These are phyloP conservation scores for Mycena floridula DNA, from an alignment of 768 basidiomycete species.

Conservation along the genomic window DNA sequence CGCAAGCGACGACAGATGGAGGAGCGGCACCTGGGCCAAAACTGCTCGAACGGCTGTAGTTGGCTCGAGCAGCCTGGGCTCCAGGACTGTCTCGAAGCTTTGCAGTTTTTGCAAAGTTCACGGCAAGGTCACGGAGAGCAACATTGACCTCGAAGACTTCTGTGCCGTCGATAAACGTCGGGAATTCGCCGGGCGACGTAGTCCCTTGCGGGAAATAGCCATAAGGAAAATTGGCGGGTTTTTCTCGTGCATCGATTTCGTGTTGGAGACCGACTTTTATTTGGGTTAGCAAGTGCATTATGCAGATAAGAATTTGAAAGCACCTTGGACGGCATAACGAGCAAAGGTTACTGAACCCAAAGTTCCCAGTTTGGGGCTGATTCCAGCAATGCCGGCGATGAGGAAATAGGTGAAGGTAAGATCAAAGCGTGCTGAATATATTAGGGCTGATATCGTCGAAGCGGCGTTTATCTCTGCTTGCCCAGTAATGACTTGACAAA, in stretches of 20 bases:
- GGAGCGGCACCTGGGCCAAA: constrained; percentile 18
- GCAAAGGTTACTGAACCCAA: no score
- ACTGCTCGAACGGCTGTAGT: constrained; percentile 11
- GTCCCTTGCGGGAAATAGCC: background rate
- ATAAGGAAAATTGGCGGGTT: constrained; percentile 23
- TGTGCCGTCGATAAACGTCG: background rate
- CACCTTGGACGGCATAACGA: constrained; percentile 25
- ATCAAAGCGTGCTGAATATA: constrained; percentile 23
- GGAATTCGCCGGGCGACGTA: background rate
- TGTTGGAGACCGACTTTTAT: constrained; percentile 26
- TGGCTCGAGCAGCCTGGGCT: constrained; percentile 12
- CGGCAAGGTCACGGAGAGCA: constrained; percentile 15
- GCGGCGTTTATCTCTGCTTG: constrained; percentile 34
- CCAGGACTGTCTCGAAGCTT: constrained; percentile 11
- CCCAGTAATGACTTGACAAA: constrained; percentile 27
- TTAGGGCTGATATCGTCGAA: constrained; percentile 22
- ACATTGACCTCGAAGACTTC: constrained; percentile 25
- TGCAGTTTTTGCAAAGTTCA: constrained; percentile 18
- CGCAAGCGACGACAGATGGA: constrained; percentile 20
- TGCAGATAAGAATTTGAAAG: constrained; percentile 25
- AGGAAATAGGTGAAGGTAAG: constrained; percentile 28
- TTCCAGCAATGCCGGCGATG: constrained; percentile 29
- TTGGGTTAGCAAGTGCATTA: constrained; percentile 25
- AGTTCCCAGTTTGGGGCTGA: no score
- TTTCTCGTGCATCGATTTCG: constrained; percentile 32